Evolutionary conservation across 306 rosid species (phyloP).

Genomic region (Dryas alaskensis): DNA sequence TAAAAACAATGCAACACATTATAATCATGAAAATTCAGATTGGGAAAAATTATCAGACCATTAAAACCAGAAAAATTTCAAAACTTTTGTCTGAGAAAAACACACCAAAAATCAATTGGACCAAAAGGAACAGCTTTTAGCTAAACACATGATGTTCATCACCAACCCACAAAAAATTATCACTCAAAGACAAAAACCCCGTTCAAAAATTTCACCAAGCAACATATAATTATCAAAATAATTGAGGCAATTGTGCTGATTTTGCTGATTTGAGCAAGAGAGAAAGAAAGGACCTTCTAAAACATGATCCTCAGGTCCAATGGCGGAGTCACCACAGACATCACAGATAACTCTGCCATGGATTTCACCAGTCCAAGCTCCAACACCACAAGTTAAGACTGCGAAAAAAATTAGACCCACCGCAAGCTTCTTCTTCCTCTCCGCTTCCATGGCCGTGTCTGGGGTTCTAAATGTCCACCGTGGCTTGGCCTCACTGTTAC

Average conservation of each 20-base stretch:
- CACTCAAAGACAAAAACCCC: constrained; percentile 1
- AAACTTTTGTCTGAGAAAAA: background rate
- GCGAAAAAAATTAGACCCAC: constrained; percentile 37
- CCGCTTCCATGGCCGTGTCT: constrained; percentile 42
- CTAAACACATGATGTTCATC: background rate
- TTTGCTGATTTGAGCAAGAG: background rate
- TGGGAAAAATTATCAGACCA: background rate
- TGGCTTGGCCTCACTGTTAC: constrained; percentile 26
- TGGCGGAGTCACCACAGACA: constrained; percentile 81
- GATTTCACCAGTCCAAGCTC: constrained; percentile 94
- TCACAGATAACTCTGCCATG: constrained; percentile 92
- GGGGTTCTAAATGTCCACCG: constrained; percentile 26
- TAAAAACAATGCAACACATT: background rate
- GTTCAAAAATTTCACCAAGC: background rate
- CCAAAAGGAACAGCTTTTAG: constrained; percentile 3
- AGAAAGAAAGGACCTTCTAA: constrained; percentile 61
- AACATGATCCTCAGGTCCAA: constrained; percentile 89
- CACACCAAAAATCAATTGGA: background rate
- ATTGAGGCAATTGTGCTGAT: background rate
- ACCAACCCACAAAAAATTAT: constrained; percentile 8
- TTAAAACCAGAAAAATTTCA: no score
- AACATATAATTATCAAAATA: background rate
- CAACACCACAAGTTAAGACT: constrained; percentile 35
- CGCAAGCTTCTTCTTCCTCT: constrained; percentile 30
- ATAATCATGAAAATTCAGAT: background rate